phyloP scores from a whole-genome alignment of 2,329 filamentous ascomycete species.

The Tetracladium maxilliforme region DNA sequence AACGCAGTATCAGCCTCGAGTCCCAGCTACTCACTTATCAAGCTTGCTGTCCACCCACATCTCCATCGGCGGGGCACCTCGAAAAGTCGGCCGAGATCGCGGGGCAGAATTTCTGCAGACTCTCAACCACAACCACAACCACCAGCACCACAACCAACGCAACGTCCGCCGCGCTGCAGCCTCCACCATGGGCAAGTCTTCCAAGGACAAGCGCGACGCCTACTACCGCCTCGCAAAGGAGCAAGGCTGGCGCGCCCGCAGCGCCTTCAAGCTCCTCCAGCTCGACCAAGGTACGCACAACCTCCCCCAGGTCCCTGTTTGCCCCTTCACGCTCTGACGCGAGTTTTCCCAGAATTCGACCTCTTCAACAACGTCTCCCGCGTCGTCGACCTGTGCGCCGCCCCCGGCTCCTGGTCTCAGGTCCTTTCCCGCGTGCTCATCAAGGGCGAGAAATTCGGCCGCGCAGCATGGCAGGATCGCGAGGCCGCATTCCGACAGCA shows the following conservation, averaged over 20 bases:
- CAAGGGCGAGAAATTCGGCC: constrained; percentile 81
- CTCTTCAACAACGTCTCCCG: constrained; percentile 81
- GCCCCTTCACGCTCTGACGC: constrained; percentile 1
- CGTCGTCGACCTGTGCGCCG: constrained; percentile 91
- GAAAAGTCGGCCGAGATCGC: too few relatives aligned
- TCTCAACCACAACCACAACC: too few relatives aligned
- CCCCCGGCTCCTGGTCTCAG: constrained; percentile 94
- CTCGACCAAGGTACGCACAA: constrained; percentile 56
- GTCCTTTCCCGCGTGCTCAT: constrained; percentile 88
- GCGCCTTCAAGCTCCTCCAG: constrained; percentile 93
- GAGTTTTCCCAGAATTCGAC: constrained; percentile 57
- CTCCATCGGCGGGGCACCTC: too few relatives aligned
- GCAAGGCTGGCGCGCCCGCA: constrained; percentile 93
- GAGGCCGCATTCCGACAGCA: constrained; percentile 50
- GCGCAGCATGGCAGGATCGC: constrained; percentile 75
- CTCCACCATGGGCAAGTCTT: constrained; percentile 78
- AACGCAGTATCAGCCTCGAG: too few relatives aligned
- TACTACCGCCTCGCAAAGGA: constrained; percentile 98
- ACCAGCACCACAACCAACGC: too few relatives aligned
- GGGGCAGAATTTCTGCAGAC: too few relatives aligned
- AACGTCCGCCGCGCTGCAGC: too few relatives aligned
- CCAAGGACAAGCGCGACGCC: constrained; percentile 95
- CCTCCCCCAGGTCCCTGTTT: constrained; percentile 2
- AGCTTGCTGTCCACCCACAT: too few relatives aligned
- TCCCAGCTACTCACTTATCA: too few relatives aligned